Evolutionary conservation across 768 basidiomycete genomes (phyloP), one percentile per base, ranked within the genome.

Genomic region (Pleurotus ostreatus): DNA sequence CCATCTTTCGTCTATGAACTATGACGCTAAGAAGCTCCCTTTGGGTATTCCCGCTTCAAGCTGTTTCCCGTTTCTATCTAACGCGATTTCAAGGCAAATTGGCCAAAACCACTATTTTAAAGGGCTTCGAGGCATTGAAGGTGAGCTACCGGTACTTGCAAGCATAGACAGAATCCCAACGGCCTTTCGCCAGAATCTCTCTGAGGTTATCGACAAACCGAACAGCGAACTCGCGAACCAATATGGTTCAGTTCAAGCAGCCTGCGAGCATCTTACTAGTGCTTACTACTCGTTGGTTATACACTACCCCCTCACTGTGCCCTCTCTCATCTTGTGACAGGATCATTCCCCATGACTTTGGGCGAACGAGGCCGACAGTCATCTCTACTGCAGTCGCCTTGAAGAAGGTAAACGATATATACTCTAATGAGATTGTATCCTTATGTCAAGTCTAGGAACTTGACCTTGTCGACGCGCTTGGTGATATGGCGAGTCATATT

Each of bases 291-390:
- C 82, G 82, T 82, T 60, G 55, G 76, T 70, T 8, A 26, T 13
- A 8, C 20, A 38, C 16, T 15, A 15, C 5, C 23, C 30, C 22
- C 41, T 5, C 8, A 34, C 39, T 26, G 44, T 13, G 13, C 0
- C 39, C 18, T 41, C 37, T 37, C 12, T 46, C n/a, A 43, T 12
- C 57, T 12, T 16, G 39, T 46, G 40, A 5, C 59, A 81, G 83
- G 0, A 77, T 84, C 56, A 84, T 86, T 47, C 84, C 84, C 1
- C 84, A 85, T 65, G 78, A 72, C n/a, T 85, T 84, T 59, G 83
- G 83, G 18, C 70, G 81, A 37, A 68, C 63, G 20, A 66, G 78
- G 45, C 83, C 82, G 1, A 68, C 60, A 6, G 65, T 75, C 26
- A 84, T 86, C 63, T 66, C 69, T 55, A 68, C 60, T 47, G 54